Conservation (phyloP, 257 asterid species). For the Scutellaria barbata region DNA sequence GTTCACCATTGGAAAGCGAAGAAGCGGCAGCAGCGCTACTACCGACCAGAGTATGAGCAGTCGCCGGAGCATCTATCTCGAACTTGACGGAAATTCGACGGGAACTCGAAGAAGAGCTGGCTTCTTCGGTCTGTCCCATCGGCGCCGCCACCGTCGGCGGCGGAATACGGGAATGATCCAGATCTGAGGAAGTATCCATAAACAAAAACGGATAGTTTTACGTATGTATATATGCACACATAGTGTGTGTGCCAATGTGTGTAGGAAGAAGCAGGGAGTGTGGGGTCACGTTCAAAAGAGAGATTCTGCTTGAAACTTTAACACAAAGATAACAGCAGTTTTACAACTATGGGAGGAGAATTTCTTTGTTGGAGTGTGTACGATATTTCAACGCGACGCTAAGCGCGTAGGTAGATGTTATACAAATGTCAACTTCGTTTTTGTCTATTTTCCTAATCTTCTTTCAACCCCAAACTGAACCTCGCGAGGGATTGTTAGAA, state of each 20-base stretch:
- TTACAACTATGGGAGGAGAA: constrained; percentile 22
- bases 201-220: constrained; percentile 10
- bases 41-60: constrained; percentile 28
- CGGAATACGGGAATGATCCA: constrained; percentile 43
- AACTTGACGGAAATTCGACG: constrained; percentile 50
- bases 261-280: not conserved
- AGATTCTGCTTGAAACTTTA: constrained; percentile 24
- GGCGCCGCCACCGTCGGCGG: constrained; percentile 49
- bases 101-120: constrained; percentile 51
- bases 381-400: constrained; percentile 26
- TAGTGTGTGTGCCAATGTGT: constrained; percentile 13
- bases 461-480: too few species aligned
- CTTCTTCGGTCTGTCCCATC: constrained; percentile 39
- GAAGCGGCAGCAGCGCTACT: constrained; percentile 24
- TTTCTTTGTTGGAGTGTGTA: not conserved
- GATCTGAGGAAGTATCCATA: constrained; percentile 50
- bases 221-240: constrained; percentile 23
- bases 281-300: constrained; percentile 43
- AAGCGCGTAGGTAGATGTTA: constrained; percentile 26
- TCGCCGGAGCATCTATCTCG: constrained; percentile 46
- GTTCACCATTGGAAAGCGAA: constrained; percentile 49
- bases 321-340: constrained; percentile 28
- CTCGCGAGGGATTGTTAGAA: too few species aligned
- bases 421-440: too few species aligned
- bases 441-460: too few species aligned